A percentile compares a stretch with the other conserved stretches of the same genome.
phyloP scores from a whole-genome alignment of 2,329 filamentous ascomycete genomes.

The Colletotrichum sp. region DNA sequence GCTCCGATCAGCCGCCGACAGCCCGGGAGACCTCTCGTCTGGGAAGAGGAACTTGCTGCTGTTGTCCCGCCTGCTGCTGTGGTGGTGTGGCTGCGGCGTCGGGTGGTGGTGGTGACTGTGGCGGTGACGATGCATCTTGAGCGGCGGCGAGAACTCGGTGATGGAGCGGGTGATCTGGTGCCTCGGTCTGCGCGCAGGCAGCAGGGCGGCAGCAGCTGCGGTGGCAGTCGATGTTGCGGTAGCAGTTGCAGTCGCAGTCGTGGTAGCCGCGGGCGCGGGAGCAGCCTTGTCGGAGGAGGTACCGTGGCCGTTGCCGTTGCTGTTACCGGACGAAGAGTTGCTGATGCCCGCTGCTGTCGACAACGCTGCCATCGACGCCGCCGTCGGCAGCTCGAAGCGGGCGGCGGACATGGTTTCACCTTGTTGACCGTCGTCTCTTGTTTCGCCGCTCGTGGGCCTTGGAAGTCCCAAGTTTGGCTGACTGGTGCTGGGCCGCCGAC shows the following conservation, averaged over 20 bases:
- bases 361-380: slow-evolving; percentile 3
- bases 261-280: background rate
- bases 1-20: slow-evolving; percentile 22
- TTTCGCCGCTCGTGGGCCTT: background rate
- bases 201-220: slow-evolving; percentile 1
- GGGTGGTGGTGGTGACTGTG: slow-evolving; percentile 42
- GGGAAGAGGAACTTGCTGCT: slow-evolving; percentile 4
- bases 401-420: slow-evolving; percentile 17
- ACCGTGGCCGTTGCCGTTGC: background rate
- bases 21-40: slow-evolving; percentile 31
- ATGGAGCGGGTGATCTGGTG: slow-evolving; percentile 63
- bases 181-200: slow-evolving; percentile 29
- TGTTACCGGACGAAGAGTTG: slow-evolving; percentile 2
- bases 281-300: background rate
- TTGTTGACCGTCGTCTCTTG: background rate
- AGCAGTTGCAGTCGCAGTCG: background rate
- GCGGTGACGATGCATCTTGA: slow-evolving; percentile 36
- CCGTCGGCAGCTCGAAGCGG: slow-evolving; percentile 15
- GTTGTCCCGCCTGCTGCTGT: slow-evolving; percentile 5
- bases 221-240: background rate
- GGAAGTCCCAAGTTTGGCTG: background rate
- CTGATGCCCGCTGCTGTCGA: background rate
- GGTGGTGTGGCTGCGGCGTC: slow-evolving; percentile 32
- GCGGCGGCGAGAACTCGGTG: slow-evolving; percentile 56
- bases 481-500: background rate